phyloP scores from a whole-genome alignment of 2,329 filamentous ascomycete genomes.

The Trichoderma sp. region DNA sequence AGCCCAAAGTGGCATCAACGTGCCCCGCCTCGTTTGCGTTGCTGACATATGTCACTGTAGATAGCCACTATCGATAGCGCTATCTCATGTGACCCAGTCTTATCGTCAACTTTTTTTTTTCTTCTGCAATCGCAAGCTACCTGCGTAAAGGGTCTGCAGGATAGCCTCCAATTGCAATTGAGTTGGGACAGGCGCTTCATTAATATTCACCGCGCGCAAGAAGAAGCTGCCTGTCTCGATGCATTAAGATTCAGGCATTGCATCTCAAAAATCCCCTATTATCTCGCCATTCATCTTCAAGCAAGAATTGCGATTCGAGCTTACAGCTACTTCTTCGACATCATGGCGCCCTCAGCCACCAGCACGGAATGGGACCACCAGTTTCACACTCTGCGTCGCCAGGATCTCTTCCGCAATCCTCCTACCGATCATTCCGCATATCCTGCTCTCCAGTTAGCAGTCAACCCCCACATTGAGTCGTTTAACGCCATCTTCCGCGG shows the following conservation, averaged over 20 bases:
- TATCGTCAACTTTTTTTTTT: constrained; percentile 37
- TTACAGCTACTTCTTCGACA: constrained; percentile 20
- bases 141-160: constrained; percentile 22
- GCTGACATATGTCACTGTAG: constrained; percentile 12
- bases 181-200: constrained; percentile 14
- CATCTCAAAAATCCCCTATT: background rate
- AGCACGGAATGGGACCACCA: constrained; percentile 77
- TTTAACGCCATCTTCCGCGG: constrained; percentile 87
- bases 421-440: constrained; percentile 86
- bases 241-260: background rate
- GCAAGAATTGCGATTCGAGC: background rate
- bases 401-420: constrained; percentile 85
- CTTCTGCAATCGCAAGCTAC: constrained; percentile 22
- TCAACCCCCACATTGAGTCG: constrained; percentile 89
- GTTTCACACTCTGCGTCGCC: constrained; percentile 81
- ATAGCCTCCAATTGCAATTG: constrained; percentile 31
- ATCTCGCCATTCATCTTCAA: background rate
- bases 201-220: background rate
- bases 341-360: constrained; percentile 58
- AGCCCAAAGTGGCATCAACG: background rate
- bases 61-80: constrained; percentile 19
- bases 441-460: constrained; percentile 78
- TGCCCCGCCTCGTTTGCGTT: background rate
- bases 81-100: constrained; percentile 20
- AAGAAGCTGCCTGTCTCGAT: constrained; percentile 15